Percentiles rank a stretch among this genome's conserved stretches.
Conservation (phyloP, 2,329 filamentous ascomycete species). For the Trichoderma guizhouense region DNA sequence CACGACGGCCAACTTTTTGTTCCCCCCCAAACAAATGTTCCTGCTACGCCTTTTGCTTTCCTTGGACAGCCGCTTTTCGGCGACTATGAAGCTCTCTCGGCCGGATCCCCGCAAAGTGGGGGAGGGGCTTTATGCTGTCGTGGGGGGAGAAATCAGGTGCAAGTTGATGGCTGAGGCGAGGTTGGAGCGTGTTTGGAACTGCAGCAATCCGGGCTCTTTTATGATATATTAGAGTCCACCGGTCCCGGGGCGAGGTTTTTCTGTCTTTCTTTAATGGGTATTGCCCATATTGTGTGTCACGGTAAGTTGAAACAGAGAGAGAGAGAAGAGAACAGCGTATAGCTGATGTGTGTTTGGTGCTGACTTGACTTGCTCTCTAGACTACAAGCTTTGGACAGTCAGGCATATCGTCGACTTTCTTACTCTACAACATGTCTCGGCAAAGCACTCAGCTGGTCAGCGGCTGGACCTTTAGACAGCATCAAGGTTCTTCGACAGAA, state of each 20-base stretch:
- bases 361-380: not conserved
- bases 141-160: constrained; percentile 7
- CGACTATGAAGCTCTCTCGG: not conserved
- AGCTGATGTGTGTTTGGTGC: not conserved
- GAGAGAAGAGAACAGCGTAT: not conserved
- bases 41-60: not conserved
- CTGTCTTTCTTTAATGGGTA: not conserved
- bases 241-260: too few relatives aligned
- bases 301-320: not conserved
- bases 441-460: constrained; percentile 17
- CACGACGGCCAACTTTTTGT: constrained; percentile 3
- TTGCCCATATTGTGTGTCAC: not conserved
- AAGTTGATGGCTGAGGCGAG: not conserved
- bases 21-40: not conserved
- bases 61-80: constrained; percentile 8
- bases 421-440: not conserved
- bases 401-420: not conserved
- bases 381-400: not conserved
- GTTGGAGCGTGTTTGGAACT: not conserved
- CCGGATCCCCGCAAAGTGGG: constrained; percentile 27
- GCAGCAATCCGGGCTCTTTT: not conserved
- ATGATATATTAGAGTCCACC: not conserved
- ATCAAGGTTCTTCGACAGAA: constrained; percentile 24
- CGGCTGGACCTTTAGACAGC: constrained; percentile 30
- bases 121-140: constrained; percentile 2